Conservation (phyloP, 1,284 basidiomycete genomes). For the Cryptococcus sp. region DNA sequence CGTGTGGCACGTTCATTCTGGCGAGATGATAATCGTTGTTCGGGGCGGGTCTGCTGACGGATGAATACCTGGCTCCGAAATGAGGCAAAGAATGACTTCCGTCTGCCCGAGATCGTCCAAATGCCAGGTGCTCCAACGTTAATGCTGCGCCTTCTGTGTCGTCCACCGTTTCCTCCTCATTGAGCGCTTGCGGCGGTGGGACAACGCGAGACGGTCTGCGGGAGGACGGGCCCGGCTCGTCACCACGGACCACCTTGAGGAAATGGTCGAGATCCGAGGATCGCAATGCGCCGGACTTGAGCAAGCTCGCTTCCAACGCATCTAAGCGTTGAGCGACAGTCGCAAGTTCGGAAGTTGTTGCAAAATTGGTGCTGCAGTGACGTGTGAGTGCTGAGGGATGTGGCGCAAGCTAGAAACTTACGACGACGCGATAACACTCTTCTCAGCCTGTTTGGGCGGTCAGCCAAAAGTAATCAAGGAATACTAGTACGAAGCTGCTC, state of each 20-base stretch:
- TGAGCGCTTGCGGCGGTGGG: background rate
- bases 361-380: slow-evolving; percentile 32
- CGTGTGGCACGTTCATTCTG: slow-evolving; percentile 10
- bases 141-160: slow-evolving; percentile 55
- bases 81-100: slow-evolving; percentile 44
- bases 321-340: slow-evolving; percentile 51
- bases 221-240: slow-evolving; percentile 7
- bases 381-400: background rate
- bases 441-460: slow-evolving; percentile 34
- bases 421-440: slow-evolving; percentile 40
- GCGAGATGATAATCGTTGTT: slow-evolving; percentile 48
- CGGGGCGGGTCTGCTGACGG: slow-evolving; percentile 32
- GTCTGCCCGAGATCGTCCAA: slow-evolving; percentile 47
- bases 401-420: slow-evolving; percentile 12
- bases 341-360: slow-evolving; percentile 49
- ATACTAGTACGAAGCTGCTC: slow-evolving; percentile 12
- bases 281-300: slow-evolving; percentile 45
- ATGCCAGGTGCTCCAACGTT: slow-evolving; percentile 53
- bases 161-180: slow-evolving; percentile 33
- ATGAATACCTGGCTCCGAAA: slow-evolving; percentile 36
- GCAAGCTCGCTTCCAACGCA: slow-evolving; percentile 49
- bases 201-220: background rate
- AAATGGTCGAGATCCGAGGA: slow-evolving; percentile 49
- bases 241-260: slow-evolving; percentile 26
- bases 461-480: background rate